Evolutionary conservation across 2,329 filamentous ascomycete genomes (phyloP), one percentile per base, ranked within the genome.

Genomic region (Epichloe festucae): DNA sequence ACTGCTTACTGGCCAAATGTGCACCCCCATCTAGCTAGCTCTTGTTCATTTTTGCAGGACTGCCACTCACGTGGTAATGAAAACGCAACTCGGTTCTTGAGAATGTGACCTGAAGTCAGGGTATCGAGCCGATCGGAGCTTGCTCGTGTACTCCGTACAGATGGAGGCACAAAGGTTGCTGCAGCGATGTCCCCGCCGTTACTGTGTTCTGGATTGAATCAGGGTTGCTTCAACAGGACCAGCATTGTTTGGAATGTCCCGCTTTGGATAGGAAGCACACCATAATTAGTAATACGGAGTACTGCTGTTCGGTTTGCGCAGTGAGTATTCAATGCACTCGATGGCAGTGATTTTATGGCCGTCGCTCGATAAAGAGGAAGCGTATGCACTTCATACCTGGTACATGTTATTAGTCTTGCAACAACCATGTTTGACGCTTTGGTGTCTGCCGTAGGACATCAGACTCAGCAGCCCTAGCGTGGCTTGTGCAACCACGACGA

Each of bases 401-500:
- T 39, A 21, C 19, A 27, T 5, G 17, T 17, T 17, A 15, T 27
- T 8, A 31, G n/a, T 27, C 38, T 36, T 23, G 45, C 34, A 48
- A 48, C 27, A 31, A 40, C 36, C 19, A 31, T 48, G 17, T 48
- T 41, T 41, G 46, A 31, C 46, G 46, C 41, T 39, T 50, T 36
- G 17, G 17, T 46, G 42, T 46, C 35, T 34, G 42, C 35, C 6
- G 49, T 27, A 51, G 42, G 48, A 41, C 34, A 19, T 43, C 43
- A 51, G 36, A 39, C 48, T 41, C 49, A 23, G 42, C 43, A 41
- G 15, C 43, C 21, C 17, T 39, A 15, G 21, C 17, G 48, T 45
- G 46, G 46, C 50, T 40, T 17, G 46, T 52, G 46, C 27, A 45
- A 52, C 46, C 41, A 35, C 50, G 36, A 39, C 46, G 46, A 35